phyloP scores from a whole-genome alignment of 495 filamentous ascomycete species.

The Delitschia confertaspora region DNA sequence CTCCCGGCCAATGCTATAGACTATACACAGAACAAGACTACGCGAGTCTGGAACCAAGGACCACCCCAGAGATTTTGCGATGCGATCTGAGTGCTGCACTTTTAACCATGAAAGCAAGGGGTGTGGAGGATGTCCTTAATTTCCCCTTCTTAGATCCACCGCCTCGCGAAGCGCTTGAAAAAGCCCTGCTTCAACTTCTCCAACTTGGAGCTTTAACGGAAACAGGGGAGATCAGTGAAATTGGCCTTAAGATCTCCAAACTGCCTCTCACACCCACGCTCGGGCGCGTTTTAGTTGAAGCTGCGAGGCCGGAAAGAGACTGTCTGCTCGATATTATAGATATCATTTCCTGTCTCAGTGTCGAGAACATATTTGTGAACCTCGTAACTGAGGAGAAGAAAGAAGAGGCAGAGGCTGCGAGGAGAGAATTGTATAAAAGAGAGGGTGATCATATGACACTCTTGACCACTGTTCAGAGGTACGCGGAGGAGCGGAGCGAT shows the following conservation, averaged over 20 bases:
- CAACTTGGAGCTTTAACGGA: conserved; percentile 68
- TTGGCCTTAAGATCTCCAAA: conserved; percentile 67
- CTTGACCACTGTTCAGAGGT: conserved; percentile 72
- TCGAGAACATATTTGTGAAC: conserved; percentile 82
- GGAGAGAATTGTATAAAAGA: conserved; percentile 64
- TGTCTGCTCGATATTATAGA: conserved; percentile 82
- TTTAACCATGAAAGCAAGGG: conserved; percentile 90
- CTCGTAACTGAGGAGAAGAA: conserved; percentile 70
- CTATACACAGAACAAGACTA: conserved; percentile 83
- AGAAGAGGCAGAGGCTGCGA: conserved; percentile 62
- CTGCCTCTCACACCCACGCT: conserved; percentile 77
- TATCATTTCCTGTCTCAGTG: conserved; percentile 78
- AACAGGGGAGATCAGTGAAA: conserved; percentile 60
- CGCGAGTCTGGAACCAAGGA: conserved; percentile 56
- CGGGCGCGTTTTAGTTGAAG: conserved; percentile 73
- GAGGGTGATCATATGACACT: conserved; percentile 89
- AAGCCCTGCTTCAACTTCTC: conserved; percentile 72
- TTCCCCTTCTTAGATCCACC: conserved; percentile 86
- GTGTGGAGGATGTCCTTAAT: conserved; percentile 67
- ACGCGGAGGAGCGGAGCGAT: conserved; percentile 64
- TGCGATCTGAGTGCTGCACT: conserved; percentile 78
- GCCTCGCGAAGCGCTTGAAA: conserved; percentile 65
- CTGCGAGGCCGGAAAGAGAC: conserved; percentile 55
- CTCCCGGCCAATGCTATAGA: conserved; percentile 77
- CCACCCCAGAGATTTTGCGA: conserved; percentile 81